Conservation (phyloP, 2,329 filamentous ascomycete species). For the Trichoderma polysporum region DNA sequence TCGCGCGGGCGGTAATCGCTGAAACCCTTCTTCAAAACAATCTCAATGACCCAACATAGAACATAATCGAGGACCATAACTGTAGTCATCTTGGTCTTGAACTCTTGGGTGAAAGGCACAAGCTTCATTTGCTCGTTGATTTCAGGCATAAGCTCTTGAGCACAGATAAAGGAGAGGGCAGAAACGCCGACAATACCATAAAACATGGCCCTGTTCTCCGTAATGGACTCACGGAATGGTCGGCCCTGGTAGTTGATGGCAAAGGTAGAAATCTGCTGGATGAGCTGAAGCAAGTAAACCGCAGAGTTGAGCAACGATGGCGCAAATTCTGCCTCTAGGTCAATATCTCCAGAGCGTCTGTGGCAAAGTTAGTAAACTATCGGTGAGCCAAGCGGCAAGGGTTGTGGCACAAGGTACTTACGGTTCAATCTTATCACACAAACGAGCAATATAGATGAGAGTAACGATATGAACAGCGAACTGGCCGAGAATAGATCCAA, state of each 20-base stretch:
- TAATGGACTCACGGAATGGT: slow-evolving; percentile 93
- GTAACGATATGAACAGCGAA: slow-evolving; percentile 95
- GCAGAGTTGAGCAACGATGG: slow-evolving; percentile 95
- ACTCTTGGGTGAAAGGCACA: slow-evolving; percentile 84
- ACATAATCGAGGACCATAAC: slow-evolving; percentile 87
- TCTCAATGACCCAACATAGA: slow-evolving; percentile 85
- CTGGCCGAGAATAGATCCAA: slow-evolving; percentile 93
- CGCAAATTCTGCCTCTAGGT: slow-evolving; percentile 91
- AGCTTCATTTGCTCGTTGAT: slow-evolving; percentile 91
- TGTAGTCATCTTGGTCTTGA: slow-evolving; percentile 80
- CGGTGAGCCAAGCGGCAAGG: slow-evolving; percentile 28
- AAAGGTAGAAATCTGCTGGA: slow-evolving; percentile 98
- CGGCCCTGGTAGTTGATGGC: slow-evolving; percentile 99
- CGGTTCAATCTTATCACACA: slow-evolving; percentile 83
- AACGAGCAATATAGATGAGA: slow-evolving; percentile 88
- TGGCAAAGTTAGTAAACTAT: background rate
- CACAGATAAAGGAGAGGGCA: slow-evolving; percentile 87
- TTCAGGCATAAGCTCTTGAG: slow-evolving; percentile 92
- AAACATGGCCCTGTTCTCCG: slow-evolving; percentile 97
- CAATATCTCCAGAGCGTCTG: slow-evolving; percentile 61
- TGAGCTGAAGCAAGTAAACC: slow-evolving; percentile 94
- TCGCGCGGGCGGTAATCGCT: slow-evolving; percentile 92
- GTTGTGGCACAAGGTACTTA: slow-evolving; percentile 51
- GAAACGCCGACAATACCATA: slow-evolving; percentile 91
- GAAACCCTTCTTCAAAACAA: slow-evolving; percentile 79